Percentiles rank a stretch among this genome's conserved stretches.
Conservation (phyloP, 2,329 filamentous ascomycete genomes). For the Graphilbum ipis-grandicollis region DNA sequence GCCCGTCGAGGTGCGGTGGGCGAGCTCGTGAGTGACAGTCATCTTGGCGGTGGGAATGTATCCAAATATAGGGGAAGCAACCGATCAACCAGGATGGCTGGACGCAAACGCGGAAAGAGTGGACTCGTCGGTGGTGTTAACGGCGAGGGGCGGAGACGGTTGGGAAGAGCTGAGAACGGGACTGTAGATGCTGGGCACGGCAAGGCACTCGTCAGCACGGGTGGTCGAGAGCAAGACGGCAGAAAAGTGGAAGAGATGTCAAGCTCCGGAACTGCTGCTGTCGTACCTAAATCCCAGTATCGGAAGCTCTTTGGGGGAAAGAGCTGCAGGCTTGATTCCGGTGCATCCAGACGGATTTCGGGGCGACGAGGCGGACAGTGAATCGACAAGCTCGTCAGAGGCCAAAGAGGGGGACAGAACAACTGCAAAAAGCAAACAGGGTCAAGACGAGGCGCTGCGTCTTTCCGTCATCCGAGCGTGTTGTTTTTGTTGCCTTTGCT, state of each 20-base stretch:
- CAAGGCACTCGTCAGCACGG: neutral
- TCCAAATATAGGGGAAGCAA: neutral
- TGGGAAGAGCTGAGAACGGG: neutral
- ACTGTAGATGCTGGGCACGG: neutral
- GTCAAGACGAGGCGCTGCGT: neutral
- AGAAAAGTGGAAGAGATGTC: neutral
- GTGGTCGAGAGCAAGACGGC: neutral
- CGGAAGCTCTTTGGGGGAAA: conserved; percentile 2
- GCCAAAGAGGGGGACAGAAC: neutral
- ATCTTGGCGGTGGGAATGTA: conserved; percentile 28
- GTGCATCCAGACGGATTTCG: conserved; percentile 3
- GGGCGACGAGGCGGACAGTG: neutral
- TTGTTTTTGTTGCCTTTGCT: too few relatives aligned
- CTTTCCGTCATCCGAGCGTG: neutral
- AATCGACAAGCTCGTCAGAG: neutral
- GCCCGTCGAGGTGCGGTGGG: conserved; percentile 47
- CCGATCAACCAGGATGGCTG: too few relatives aligned
- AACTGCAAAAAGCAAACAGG: neutral
- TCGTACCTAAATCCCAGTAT: conserved; percentile 3
- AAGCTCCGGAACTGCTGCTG: neutral
- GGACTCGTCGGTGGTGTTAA: neutral
- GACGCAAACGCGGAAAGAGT: neutral
- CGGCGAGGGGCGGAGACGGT: too few relatives aligned
- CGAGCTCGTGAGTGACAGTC: conserved; percentile 60
- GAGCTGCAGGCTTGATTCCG: conserved; percentile 1